A percentile compares a stretch with the other conserved stretches of the same genome.
These are phyloP conservation scores for Xylariaceae sp. DNA, from an alignment of 2,329 filamentous ascomycete genomes.

Conservation along the genomic window DNA sequence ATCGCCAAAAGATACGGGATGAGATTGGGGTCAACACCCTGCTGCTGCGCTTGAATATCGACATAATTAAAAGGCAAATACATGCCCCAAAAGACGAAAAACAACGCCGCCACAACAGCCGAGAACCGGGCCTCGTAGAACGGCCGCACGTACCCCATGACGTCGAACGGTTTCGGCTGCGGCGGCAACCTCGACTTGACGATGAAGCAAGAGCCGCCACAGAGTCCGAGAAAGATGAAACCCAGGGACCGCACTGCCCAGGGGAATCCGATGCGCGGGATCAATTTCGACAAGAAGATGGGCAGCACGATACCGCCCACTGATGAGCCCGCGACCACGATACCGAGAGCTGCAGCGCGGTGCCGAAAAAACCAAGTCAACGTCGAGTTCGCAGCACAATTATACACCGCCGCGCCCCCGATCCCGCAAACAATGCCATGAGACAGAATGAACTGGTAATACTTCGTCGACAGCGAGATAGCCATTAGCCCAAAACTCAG, in stretches of 20 bases:
- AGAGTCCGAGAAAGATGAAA: conserved; percentile 35
- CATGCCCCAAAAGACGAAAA: conserved; percentile 18
- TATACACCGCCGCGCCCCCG: conserved; percentile 24
- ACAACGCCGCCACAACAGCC: conserved; percentile 7
- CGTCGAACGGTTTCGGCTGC: conserved; percentile 37
- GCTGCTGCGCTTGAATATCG: conserved; percentile 15
- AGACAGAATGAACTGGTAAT: conserved; percentile 39
- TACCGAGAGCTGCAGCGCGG: conserved; percentile 14
- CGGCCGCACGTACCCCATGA: conserved; percentile 43
- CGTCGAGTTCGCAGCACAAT: conserved; percentile 16
- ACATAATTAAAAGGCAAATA: conserved; percentile 19
- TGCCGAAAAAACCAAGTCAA: conserved; percentile 15
- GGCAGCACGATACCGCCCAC: conserved; percentile 53
- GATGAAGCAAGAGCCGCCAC: conserved; percentile 28
- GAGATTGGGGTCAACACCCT: conserved; percentile 10
- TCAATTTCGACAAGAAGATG: conserved; percentile 51
- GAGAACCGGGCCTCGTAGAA: conserved; percentile 37
- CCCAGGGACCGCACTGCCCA: conserved; percentile 37
- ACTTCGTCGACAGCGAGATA: conserved; percentile 44
- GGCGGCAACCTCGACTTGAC: conserved; percentile 36
- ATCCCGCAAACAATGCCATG: conserved; percentile 33
- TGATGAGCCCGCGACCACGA: conserved; percentile 42
- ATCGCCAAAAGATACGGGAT: conserved; percentile 18
- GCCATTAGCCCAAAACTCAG: conserved; percentile 60
- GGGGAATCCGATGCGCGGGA: conserved; percentile 37